A percentile compares a stretch with the other conserved stretches of the same genome.
Evolutionary conservation across 345 rosid genomes (phyloP).

Genomic region (Citrus cavaleriei): DNA sequence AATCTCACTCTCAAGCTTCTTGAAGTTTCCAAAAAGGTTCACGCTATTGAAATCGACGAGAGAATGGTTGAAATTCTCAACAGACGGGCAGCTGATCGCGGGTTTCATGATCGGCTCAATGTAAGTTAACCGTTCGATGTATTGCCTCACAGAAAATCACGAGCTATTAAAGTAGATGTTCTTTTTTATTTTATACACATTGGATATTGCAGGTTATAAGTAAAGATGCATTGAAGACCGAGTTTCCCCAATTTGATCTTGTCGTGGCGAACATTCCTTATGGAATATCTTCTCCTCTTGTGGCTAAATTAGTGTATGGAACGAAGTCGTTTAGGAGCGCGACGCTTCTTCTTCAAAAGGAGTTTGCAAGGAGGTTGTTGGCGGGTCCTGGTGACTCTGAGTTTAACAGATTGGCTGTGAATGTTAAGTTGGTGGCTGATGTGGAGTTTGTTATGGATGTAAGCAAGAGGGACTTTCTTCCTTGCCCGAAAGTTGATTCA

Average conservation of each 20-base stretch:
- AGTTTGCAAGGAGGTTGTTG: constrained; percentile 73
- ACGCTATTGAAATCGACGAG: constrained; percentile 67
- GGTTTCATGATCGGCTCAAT: constrained; percentile 41
- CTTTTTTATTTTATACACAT: background rate
- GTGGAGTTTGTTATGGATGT: constrained; percentile 82
- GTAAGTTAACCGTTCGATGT: constrained; percentile 54
- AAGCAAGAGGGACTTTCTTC: constrained; percentile 87
- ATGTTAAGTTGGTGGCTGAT: constrained; percentile 77
- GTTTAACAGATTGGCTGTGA: constrained; percentile 83
- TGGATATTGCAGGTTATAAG: constrained; percentile 50
- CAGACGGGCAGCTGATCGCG: constrained; percentile 45
- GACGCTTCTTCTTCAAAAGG: constrained; percentile 87
- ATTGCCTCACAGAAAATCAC: constrained; percentile 32
- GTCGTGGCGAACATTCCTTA: constrained; percentile 87
- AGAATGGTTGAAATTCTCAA: constrained; percentile 75
- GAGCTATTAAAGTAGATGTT: background rate
- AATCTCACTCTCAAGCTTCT: constrained; percentile 87
- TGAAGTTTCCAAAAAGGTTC: constrained; percentile 50
- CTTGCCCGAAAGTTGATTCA: constrained; percentile 87
- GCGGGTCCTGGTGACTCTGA: constrained; percentile 84
- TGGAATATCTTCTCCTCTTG: constrained; percentile 77
- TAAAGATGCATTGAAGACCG: constrained; percentile 72
- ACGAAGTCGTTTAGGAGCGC: constrained; percentile 53
- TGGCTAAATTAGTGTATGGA: constrained; percentile 77
- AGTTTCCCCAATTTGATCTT: constrained; percentile 70